Conservation (phyloP, 1,284 basidiomycete genomes). For the Malassezia yamatoensis region DNA sequence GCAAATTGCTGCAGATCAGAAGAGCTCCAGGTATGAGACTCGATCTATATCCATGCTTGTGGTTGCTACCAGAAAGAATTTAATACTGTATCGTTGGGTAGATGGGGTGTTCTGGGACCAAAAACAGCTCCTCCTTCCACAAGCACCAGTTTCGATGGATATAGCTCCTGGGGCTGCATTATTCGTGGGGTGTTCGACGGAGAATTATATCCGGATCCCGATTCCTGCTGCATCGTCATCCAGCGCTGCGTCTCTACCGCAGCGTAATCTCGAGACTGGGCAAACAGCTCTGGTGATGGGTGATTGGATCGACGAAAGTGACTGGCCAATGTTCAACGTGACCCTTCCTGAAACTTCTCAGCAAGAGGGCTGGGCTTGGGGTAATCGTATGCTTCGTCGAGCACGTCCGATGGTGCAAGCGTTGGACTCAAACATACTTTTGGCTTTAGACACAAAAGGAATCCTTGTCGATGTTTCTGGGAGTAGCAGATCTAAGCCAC, state of each 20-base stretch:
- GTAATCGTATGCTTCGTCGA: background rate
- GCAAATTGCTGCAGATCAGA: conserved; percentile 12
- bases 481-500: background rate
- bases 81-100: conserved; percentile 71
- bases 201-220: conserved; percentile 6
- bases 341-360: background rate
- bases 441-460: background rate
- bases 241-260: conserved; percentile 1
- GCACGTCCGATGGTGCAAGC: background rate
- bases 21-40: background rate
- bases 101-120: conserved; percentile 68
- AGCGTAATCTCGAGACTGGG: conserved; percentile 2
- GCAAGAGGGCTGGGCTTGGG: conserved; percentile 1
- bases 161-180: conserved; percentile 48
- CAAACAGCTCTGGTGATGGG: conserved; percentile 1
- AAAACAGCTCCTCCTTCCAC: conserved; percentile 67
- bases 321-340: conserved; percentile 10
- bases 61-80: conserved; percentile 72
- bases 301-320: conserved; percentile 4
- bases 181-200: conserved; percentile 3
- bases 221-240: conserved; percentile 5
- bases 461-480: conserved; percentile 5
- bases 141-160: conserved; percentile 66
- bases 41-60: conserved; percentile 61
- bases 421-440: background rate